These are phyloP conservation scores for Pleurostoma richardsiae DNA, from an alignment of 2,329 filamentous ascomycete species.

Conservation along the genomic window DNA sequence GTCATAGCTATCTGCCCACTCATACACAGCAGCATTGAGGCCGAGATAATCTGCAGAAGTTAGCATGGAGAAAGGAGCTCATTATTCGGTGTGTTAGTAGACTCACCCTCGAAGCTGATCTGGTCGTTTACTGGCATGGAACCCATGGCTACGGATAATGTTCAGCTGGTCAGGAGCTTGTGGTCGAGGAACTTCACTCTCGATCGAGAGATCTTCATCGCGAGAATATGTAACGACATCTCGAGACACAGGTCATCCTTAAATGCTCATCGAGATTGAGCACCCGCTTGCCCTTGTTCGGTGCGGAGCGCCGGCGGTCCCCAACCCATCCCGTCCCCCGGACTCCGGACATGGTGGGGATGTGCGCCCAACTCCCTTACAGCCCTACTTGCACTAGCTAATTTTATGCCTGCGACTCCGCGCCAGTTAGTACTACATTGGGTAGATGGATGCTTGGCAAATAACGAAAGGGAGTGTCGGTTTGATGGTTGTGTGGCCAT, in stretches of 20 bases:
- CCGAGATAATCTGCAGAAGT: slow-evolving; percentile 15
- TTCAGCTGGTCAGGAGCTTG: too few species aligned
- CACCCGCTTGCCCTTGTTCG: background rate
- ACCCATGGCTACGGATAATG: slow-evolving; percentile 1
- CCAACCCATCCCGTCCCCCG: background rate
- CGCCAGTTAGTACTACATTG: too few species aligned
- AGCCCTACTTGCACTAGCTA: too few species aligned
- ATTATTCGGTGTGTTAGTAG: background rate
- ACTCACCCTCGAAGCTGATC: slow-evolving; percentile 8
- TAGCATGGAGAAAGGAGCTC: background rate
- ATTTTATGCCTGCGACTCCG: too few species aligned
- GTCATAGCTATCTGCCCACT: slow-evolving; percentile 51
- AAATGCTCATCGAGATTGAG: too few species aligned
- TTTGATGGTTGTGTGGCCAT: too few species aligned
- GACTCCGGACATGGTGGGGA: slow-evolving; percentile 3
- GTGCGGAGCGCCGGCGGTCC: background rate
- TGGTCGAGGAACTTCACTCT: background rate
- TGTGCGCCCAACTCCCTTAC: background rate
- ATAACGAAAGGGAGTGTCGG: too few species aligned
- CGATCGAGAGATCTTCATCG: background rate
- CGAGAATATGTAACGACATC: background rate
- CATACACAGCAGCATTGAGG: slow-evolving; percentile 15
- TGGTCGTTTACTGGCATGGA: slow-evolving; percentile 6
- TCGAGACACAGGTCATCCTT: background rate
- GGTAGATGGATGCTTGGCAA: too few species aligned